Conservation (phyloP, 345 rosid species). For the Murraya paniculata region DNA sequence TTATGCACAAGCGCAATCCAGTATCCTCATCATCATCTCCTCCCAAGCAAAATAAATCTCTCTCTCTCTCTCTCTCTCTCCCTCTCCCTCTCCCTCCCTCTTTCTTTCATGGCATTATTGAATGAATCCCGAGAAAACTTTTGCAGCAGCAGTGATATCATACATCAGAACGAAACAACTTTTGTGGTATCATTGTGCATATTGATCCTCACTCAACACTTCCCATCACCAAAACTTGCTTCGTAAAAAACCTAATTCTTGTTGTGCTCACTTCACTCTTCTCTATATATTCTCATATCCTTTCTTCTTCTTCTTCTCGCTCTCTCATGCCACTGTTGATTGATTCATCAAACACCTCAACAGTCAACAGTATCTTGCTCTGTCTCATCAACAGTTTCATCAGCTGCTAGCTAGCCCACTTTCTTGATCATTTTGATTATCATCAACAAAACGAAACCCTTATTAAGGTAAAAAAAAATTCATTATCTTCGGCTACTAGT, state of each 20-base stretch:
- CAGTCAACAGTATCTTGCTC: slow-evolving; percentile 2
- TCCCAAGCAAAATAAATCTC: not conserved
- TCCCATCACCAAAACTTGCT: too few relatives aligned
- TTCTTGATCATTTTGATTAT: not conserved
- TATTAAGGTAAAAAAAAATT: too few relatives aligned
- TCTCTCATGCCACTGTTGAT: not conserved
- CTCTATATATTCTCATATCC: too few relatives aligned
- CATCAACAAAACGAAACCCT: not conserved
- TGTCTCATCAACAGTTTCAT: not conserved
- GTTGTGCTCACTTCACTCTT: too few relatives aligned
- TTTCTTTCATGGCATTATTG: slow-evolving; percentile 15
- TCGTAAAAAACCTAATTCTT: too few relatives aligned
- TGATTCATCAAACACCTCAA: not conserved
- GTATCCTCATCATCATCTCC: not conserved
- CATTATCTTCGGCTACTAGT: too few relatives aligned
- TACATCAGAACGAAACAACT: too few relatives aligned
- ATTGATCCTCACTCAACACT: too few relatives aligned
- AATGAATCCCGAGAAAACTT: not conserved
- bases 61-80: not conserved
- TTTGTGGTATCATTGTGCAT: not conserved
- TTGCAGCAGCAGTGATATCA: too few relatives aligned
- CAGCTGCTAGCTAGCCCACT: not conserved
- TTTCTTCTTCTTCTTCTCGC: too few relatives aligned
- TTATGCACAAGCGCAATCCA: too few relatives aligned
- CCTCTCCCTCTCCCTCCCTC: not conserved